Base-by-base conservation (phyloP, 495 filamentous ascomycete species). In the Tuber melanosporum region DNA sequence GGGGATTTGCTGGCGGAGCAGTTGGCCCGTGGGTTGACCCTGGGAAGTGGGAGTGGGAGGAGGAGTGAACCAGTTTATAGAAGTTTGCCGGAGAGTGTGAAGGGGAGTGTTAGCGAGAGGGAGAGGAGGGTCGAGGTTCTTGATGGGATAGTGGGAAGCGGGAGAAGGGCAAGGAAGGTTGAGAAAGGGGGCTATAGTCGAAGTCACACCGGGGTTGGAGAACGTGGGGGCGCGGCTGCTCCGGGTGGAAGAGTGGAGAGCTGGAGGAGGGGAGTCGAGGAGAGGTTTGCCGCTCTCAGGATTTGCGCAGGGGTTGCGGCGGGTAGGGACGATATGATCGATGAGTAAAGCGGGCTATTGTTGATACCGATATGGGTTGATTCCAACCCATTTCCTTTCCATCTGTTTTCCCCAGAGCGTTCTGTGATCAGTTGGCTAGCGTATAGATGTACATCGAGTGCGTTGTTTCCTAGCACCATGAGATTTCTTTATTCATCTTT, bases 31-130 rank as follows among this genome's bases (percentile, higher is more conserved):
- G 69, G 70, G 0, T 70, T 75, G 5, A 73, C 80, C 2, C 52
- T 82, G 0, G 49, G 70, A 1, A n/a, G 73, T 26, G 77, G 66
- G 47, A 15, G 71, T 20, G 81, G 76, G 49, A 36, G 77, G 12
- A 57, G 80, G n/a, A 66, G 70, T 12, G 80, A 82, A 17, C 80
- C 80, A 0, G 80, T 82, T 17, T 82, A 74, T 43, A 47, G 47
- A 36, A 66, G 44, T 14, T 43, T 80, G 70, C 80, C 77, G 47
- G 69, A 74, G 42, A 72, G 72, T 39, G 47, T 78, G 57, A 71
- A 43, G 49, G 73, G 62, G 26, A 49, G 72, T 9, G 42, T 36
- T 22, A 47, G 22, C 42, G 73, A 66, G 69, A 75, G 74, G 41
- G 45, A 72, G 46, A 45, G 69, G 43, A 73, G 57, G 76, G 72